Evolutionary conservation across 208 protist species (phyloP), one percentile per base, ranked within the genome.

Genomic region (Trichomonas vaginalis): DNA sequence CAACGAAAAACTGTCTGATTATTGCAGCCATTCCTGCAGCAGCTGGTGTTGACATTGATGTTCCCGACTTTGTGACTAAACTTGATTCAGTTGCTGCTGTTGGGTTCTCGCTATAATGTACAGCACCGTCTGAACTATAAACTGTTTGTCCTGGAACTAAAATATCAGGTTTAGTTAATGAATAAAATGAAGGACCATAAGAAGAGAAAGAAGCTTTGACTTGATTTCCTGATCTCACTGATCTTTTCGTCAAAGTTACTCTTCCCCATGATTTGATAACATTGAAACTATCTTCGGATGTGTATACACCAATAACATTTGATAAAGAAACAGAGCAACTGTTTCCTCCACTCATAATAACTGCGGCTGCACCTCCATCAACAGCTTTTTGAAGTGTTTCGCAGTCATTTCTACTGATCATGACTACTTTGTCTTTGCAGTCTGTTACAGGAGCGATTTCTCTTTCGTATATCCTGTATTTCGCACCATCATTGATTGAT

Each of bases 11-110:
- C 46, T 96, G 96, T 10, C 95, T 56, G 17, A 96, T 49, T 0
- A 96, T 42, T 42, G 96, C 95, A 39, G 96, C 79, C 2, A 96
- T 1, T 86, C 96, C 96, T 40, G 96, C 40, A 27, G 62, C 96
- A 47, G 95, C 87, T n/a, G 96, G 95, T 23, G 96, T 96, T 40
- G 96, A 6, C 95, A 96, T 96, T 42, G 95, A 96, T 46, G 96
- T 96, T 51, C 96, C 96, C 1, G n/a, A 51, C 56, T 96, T 86
- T 37, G 86, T 3, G 8, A 48, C 12, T n/a, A 96, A n/a, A 15
- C 40, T 47, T 42, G 14, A 3, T 23, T n/a, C 10, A 27, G 48
- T 86, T 86, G 95, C 35, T 86, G 79, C 23, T 27, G 1, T 37
- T 45, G 79, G 79, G 17, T 37, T 86, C 17, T 37, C 17, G 17